Evolutionary conservation across 2,329 filamentous ascomycete genomes (phyloP), one percentile per base, ranked within the genome.

Genomic region (Chrysoporthe austroafricana): DNA sequence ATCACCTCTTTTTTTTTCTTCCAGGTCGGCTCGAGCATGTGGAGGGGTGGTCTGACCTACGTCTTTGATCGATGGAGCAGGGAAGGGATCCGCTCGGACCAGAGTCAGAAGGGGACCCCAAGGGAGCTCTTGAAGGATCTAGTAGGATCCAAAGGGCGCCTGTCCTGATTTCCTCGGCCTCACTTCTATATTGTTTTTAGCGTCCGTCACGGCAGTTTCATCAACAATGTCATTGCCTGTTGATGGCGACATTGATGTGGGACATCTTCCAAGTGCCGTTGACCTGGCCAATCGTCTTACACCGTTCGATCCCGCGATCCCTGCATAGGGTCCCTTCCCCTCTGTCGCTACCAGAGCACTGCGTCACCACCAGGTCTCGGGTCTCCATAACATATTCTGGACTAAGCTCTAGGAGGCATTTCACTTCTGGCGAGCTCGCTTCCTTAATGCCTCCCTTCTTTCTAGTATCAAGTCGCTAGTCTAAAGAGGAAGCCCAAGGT

Each of bases 271-370:
- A 48, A 16, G 46, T 68, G 46, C 46, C 48, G 59, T 21, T 63
- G 63, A 50, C 21, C n/a, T 63, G 59, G 44, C 66, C 66, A 68
- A 68, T 68, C 11, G 63, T 68, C 63, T 68, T 68, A 68, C 63
- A 68, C 63, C 39, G 26, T 58, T 58, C 8, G 9, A 14, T 5
- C 8, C 8, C 9, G 14, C 32, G 42, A 61, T 61, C 59, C 59
- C 59, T 61, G 59, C 16, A 5, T 57, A 39, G 54, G 32, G 54
- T 46, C 16, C 26, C 4, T 50, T 60, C 34, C 21, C 44, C 14
- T 44, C 42, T 32, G 54, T 67, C 60, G 57, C 60, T 54, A 54
- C 32, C 50, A 54, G 50, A 16, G 50, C 50, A 13, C 26, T 14
- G 50, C 13, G 50, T 32, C 50, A 54, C 2, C 50, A 16, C 8